A percentile compares a stretch with the other conserved stretches of the same genome.
Evolutionary conservation across 1,284 basidiomycete genomes (phyloP).

Genomic region (Bondarzewia mesenterica): DNA sequence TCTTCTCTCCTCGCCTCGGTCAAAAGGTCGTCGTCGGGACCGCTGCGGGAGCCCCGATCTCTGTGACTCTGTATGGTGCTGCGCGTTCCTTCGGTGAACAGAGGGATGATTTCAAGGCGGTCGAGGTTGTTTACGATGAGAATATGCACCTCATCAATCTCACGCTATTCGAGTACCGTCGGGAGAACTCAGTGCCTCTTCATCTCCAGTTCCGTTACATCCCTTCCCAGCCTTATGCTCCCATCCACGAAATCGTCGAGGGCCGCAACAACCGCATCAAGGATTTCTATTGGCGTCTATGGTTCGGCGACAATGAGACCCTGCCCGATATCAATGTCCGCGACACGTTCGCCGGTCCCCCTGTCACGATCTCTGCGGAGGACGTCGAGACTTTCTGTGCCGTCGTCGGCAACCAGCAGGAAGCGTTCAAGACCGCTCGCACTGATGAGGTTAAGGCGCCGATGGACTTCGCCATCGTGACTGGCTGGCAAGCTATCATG

Average conservation of each 20-base stretch:
- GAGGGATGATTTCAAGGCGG: conserved; percentile 73
- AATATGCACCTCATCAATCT: conserved; percentile 60
- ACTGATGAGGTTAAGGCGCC: conserved; percentile 74
- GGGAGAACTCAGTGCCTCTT: conserved; percentile 73
- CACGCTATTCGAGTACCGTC: conserved; percentile 81
- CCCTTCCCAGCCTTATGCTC: conserved; percentile 84
- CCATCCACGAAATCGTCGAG: conserved; percentile 86
- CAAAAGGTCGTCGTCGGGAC: conserved; percentile 69
- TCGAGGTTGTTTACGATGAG: conserved; percentile 64
- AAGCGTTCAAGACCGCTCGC: conserved; percentile 78
- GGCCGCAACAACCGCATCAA: conserved; percentile 92
- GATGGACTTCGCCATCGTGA: conserved; percentile 98
- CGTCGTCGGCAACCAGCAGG: conserved; percentile 89
- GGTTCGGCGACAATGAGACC: conserved; percentile 82
- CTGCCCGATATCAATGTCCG: conserved; percentile 72
- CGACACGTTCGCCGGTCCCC: conserved; percentile 77
- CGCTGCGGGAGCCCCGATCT: conserved; percentile 38
- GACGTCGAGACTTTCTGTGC: conserved; percentile 88
- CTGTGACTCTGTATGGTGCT: conserved; percentile 64
- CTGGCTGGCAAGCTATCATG: conserved; percentile 80
- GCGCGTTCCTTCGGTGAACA: conserved; percentile 78
- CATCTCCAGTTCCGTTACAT: conserved; percentile 80
- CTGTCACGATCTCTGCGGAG: conserved; percentile 68
- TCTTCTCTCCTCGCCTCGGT: conserved; percentile 74
- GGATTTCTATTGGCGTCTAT: conserved; percentile 93